phyloP scores from a whole-genome alignment of 1,284 basidiomycete genomes.

The Sporisorium exsertum region DNA sequence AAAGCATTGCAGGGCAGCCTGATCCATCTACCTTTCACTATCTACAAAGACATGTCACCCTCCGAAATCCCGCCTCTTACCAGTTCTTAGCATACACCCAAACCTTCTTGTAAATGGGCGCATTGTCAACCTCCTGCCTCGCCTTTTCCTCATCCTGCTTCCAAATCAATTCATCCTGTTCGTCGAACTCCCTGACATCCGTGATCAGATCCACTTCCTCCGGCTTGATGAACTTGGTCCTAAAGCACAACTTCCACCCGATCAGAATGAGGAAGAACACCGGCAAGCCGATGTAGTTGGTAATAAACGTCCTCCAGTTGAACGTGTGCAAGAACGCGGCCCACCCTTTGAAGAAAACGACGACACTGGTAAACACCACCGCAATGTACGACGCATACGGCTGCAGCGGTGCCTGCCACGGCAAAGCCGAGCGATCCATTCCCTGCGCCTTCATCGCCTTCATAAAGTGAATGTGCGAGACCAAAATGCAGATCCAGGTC shows the following conservation, averaged over 20 bases:
- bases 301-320: conserved; percentile 76
- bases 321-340: conserved; percentile 77
- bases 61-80: conserved; percentile 10
- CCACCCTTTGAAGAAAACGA: conserved; percentile 76
- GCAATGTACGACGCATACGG: conserved; percentile 74
- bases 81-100: conserved; percentile 51
- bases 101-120: conserved; percentile 34
- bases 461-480: conserved; percentile 85
- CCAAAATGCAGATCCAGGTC: conserved; percentile 74
- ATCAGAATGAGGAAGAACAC: conserved; percentile 56
- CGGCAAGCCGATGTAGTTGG: conserved; percentile 71
- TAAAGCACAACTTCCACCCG: conserved; percentile 58
- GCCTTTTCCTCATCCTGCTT: conserved; percentile 48
- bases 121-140: conserved; percentile 7
- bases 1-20: background rate
- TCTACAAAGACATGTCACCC: too few species aligned
- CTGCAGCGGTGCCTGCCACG: conserved; percentile 69
- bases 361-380: conserved; percentile 73
- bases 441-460: conserved; percentile 81
- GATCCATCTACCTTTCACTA: too few species aligned
- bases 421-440: conserved; percentile 76
- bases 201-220: conserved; percentile 61
- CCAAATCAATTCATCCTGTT: conserved; percentile 41
- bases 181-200: conserved; percentile 51
- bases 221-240: conserved; percentile 45